These are phyloP conservation scores for Tylopilus microsporus DNA, from an alignment of 1,284 basidiomycete species.

Conservation along the genomic window DNA sequence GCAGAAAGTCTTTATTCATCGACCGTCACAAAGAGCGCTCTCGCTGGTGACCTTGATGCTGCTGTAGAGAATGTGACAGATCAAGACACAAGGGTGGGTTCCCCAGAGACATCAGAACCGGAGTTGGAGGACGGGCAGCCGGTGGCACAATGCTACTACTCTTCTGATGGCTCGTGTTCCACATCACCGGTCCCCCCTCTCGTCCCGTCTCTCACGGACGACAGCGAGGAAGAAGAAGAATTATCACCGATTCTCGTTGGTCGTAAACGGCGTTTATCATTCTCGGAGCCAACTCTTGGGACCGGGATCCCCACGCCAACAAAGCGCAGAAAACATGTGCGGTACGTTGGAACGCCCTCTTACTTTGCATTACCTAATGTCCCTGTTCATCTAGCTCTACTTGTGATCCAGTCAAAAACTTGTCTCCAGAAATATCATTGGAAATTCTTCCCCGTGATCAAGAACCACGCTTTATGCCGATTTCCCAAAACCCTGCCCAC, in stretches of 20 bases:
- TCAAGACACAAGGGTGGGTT: neutral
- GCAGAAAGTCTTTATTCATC: neutral
- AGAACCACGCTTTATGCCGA: neutral
- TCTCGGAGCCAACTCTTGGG: neutral
- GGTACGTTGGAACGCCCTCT: constrained; percentile 4
- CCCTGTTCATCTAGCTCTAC: no score
- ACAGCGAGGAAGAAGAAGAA: constrained; percentile 7
- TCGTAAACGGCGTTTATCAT: constrained; percentile 16
- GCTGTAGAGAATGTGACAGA: constrained; percentile 29
- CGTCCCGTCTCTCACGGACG: neutral
- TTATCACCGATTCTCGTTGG: constrained; percentile 11
- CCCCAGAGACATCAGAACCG: neutral
- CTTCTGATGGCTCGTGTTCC: neutral
- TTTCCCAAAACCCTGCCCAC: neutral
- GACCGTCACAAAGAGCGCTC: constrained; percentile 24
- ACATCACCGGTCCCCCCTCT: neutral
- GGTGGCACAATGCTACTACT: neutral
- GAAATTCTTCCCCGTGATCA: neutral
- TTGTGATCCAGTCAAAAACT: no score
- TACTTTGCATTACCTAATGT: neutral
- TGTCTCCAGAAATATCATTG: neutral
- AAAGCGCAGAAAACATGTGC: constrained; percentile 5
- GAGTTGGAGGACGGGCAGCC: neutral
- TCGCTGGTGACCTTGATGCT: constrained; percentile 28
- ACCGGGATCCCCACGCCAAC: fast-evolving